Conservation (phyloP, 2,329 filamentous ascomycete genomes). For the Colletotrichum liriopes region DNA sequence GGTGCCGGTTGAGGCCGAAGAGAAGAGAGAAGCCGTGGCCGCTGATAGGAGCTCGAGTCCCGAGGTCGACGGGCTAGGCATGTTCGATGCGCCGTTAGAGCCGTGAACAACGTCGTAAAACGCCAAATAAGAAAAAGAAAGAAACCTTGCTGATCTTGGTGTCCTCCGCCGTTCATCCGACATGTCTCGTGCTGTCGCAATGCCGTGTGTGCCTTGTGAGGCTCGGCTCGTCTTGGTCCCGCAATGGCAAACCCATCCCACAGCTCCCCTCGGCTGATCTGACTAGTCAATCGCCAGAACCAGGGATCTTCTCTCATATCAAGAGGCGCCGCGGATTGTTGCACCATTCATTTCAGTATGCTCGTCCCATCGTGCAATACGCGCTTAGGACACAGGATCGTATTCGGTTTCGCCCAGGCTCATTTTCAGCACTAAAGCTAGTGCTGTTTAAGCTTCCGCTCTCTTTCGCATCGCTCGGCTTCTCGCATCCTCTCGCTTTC, state of each 20-base stretch:
- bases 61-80: constrained; percentile 23
- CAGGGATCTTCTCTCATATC: neutral
- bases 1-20: neutral
- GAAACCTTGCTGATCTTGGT: constrained; percentile 19
- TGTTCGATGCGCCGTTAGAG: constrained; percentile 21
- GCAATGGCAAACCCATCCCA: neutral
- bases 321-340: neutral
- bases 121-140: neutral
- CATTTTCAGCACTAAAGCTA: neutral
- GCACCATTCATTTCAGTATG: neutral
- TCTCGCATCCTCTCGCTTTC: constrained; percentile 26
- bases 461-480: neutral
- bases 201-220: neutral
- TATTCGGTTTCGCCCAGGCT: neutral
- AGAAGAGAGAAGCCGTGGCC: neutral
- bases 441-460: neutral
- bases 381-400: neutral
- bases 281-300: neutral
- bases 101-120: neutral
- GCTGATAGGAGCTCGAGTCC: constrained; percentile 28
- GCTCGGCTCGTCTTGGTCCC: constrained; percentile 11
- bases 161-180: constrained; percentile 18
- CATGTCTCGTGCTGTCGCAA: constrained; percentile 1
- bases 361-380: neutral
- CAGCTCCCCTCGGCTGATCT: neutral